Conservation (phyloP, 768 basidiomycete species). For the Mycena crocata region DNA sequence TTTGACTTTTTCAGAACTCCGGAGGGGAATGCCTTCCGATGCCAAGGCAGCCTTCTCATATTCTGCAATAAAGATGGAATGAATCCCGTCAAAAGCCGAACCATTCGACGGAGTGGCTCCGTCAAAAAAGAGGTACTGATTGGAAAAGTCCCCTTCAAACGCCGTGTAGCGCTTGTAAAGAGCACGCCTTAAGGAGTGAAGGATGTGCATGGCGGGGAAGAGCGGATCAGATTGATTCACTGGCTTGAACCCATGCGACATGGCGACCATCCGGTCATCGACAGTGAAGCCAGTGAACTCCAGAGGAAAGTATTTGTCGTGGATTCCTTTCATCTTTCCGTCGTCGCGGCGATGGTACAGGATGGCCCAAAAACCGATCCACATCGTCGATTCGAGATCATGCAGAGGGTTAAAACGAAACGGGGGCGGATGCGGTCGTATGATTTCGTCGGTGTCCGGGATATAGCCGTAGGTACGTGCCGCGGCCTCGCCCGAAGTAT, state of each 20-base stretch:
- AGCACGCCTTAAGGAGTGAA: neutral
- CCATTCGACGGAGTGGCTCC: neutral
- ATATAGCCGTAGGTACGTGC: neutral
- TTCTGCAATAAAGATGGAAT: neutral
- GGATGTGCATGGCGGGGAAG: neutral
- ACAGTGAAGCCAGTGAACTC: neutral
- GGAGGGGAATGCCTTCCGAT: neutral
- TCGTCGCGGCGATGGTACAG: neutral
- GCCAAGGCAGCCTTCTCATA: neutral
- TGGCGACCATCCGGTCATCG: neutral
- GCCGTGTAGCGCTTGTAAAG: neutral
- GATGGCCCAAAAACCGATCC: conserved; percentile 5
- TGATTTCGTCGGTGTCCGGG: neutral
- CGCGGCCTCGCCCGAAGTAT: neutral
- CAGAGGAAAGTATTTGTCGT: neutral
- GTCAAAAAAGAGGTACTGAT: neutral
- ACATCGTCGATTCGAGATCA: conserved; percentile 6
- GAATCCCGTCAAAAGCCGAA: neutral
- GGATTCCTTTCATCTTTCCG: neutral
- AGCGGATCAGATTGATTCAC: neutral
- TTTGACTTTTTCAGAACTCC: neutral
- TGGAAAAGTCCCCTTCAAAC: neutral
- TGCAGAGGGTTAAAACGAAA: conserved; percentile 6
- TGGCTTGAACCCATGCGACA: neutral
- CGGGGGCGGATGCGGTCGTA: neutral